Base-by-base conservation (phyloP, 768 basidiomycete genomes). In the Lentinula aciculospora region DNA sequence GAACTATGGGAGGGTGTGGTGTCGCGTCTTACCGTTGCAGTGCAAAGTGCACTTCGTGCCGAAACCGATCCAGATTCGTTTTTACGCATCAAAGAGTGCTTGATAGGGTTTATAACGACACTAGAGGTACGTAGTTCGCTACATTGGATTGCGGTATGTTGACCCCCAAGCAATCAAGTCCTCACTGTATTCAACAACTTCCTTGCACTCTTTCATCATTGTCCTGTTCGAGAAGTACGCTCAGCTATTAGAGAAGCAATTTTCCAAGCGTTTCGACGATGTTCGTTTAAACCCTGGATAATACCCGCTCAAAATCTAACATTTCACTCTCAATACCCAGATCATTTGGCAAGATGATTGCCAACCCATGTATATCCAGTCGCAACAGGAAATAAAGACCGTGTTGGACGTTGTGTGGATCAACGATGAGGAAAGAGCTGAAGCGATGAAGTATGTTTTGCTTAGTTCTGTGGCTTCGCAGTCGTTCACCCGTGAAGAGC, bases 1-100 rank as follows among this genome's bases (percentile, higher is more conserved):
- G 94, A 95, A 57, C 81, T 99, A 9, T 98, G 96, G 96, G 92
- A 96, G 61, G 84, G 84, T 12, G 82, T 98, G 57, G 82, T 94
- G 53, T 69, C 77, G 12, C 82, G 89, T 27, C 77, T 98, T 10
- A 84, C 88, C 2, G 79, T 80, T 27, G 85, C 85, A 1, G 85
- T 98, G 19, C 84, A 89, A 32, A 73, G 76, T n/a, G 83, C 89
- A 1, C 74, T 98, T 53, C 78, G 77, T 53, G 80, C 75, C 9
- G 92, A 94, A 67, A 83, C 76, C 42, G 89, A 95, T 63, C 85
- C 89, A 0, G 93, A 94, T 53, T 78, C 81, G 13, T 96, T 92
- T 66, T 71, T 97, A 49, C 79, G 77, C 19, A 89, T 86, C 31
- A 98, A 98, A 71, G 92, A 92, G 68, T 84, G 80, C 59, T 74